A percentile compares a stretch with the other conserved stretches of the same genome.
These are phyloP conservation scores for Grosmannia serpens DNA, from an alignment of 2,329 filamentous ascomycete genomes.

Conservation along the genomic window DNA sequence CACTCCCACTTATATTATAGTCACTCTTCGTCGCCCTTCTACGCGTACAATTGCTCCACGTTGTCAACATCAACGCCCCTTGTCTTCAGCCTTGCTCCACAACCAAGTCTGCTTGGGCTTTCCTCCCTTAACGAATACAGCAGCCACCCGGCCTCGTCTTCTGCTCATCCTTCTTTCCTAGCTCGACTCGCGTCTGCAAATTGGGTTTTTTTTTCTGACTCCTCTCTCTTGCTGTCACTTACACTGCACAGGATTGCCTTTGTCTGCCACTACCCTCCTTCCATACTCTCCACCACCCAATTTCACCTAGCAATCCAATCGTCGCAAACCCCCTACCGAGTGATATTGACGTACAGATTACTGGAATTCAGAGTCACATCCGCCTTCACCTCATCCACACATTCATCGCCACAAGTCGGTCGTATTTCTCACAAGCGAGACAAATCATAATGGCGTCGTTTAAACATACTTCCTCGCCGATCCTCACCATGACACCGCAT, in stretches of 20 bases:
- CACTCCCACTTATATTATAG: neutral
- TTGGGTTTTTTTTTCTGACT: neutral
- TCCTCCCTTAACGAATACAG: neutral
- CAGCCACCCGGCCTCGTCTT: neutral
- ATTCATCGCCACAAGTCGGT: neutral
- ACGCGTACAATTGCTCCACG: neutral
- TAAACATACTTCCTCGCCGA: slow-evolving; percentile 31
- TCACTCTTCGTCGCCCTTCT: neutral
- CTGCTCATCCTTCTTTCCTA: neutral
- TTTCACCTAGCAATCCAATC: neutral
- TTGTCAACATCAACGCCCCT: neutral
- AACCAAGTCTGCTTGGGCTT: neutral
- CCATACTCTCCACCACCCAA: neutral
- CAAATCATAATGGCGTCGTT: slow-evolving; percentile 30
- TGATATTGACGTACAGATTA: neutral
- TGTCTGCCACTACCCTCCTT: neutral
- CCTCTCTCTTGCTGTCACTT: neutral
- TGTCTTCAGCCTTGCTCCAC: neutral
- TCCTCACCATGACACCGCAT: slow-evolving; percentile 34
- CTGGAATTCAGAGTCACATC: neutral
- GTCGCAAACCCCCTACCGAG: neutral
- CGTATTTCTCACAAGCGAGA: neutral
- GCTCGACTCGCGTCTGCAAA: neutral
- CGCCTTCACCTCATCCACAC: neutral
- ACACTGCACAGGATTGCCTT: neutral